Evolutionary conservation across 2,329 filamentous ascomycete species (phyloP).

Genomic region (Aspergillus glaucus): DNA sequence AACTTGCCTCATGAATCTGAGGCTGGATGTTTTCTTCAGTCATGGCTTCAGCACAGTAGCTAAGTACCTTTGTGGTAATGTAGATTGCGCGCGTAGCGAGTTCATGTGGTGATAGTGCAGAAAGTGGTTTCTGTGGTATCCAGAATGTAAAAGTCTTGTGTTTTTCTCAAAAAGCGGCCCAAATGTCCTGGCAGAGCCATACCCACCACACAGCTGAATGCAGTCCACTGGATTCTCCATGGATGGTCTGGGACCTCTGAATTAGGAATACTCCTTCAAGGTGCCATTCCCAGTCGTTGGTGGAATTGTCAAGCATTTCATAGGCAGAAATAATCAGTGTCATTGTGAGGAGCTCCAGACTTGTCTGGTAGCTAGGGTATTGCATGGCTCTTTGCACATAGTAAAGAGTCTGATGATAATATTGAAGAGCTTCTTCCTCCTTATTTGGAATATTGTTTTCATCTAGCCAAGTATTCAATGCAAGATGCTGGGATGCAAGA

Average conservation of each 20-base stretch:
- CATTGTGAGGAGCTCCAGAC: slow-evolving; percentile 22
- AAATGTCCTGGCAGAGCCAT: slow-evolving; percentile 59
- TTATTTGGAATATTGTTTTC: neutral
- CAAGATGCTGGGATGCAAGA: slow-evolving; percentile 19
- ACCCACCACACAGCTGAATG: slow-evolving; percentile 58
- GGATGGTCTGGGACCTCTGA: slow-evolving; percentile 53
- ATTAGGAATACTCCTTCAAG: slow-evolving; percentile 61
- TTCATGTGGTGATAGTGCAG: slow-evolving; percentile 46
- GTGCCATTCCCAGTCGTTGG: slow-evolving; percentile 54
- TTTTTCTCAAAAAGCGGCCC: slow-evolving; percentile 55
- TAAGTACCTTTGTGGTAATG: slow-evolving; percentile 17
- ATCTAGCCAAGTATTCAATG: slow-evolving; percentile 9
- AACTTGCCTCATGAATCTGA: slow-evolving; percentile 11
- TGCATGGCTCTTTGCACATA: slow-evolving; percentile 25
- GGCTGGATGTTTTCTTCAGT: slow-evolving; percentile 7
- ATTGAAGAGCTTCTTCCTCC: slow-evolving; percentile 17
- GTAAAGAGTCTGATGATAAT: slow-evolving; percentile 22
- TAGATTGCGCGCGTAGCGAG: slow-evolving; percentile 39
- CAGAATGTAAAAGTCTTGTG: slow-evolving; percentile 53
- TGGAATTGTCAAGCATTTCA: slow-evolving; percentile 55
- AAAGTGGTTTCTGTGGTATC: slow-evolving; percentile 45
- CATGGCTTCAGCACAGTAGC: slow-evolving; percentile 12
- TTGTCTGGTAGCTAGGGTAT: slow-evolving; percentile 17
- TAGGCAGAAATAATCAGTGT: slow-evolving; percentile 39
- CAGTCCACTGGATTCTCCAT: slow-evolving; percentile 52